A percentile compares a stretch with the other conserved stretches of the same genome.
phyloP scores from a whole-genome alignment of 768 basidiomycete genomes.

The Tulasnella sp. region DNA sequence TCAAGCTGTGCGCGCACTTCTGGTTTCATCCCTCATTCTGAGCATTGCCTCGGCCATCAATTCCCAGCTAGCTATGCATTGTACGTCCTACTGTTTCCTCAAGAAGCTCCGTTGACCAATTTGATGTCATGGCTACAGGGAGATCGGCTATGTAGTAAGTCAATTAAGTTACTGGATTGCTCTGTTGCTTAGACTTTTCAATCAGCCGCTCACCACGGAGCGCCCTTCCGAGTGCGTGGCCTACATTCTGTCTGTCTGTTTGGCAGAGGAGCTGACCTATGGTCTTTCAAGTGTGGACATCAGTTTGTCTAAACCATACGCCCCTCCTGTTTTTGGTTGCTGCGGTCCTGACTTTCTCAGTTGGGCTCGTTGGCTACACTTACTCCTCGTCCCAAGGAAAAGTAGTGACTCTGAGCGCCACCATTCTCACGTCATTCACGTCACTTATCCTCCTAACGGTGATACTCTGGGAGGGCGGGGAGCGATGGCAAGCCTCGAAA shows the following conservation, averaged over 20 bases:
- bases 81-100: not conserved
- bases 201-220: conserved; percentile 16
- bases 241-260: too few species aligned
- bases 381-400: conserved; percentile 12
- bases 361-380: conserved; percentile 15
- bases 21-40: conserved; percentile 21
- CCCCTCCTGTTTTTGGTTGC: conserved; percentile 20
- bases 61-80: conserved; percentile 21
- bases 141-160: conserved; percentile 22
- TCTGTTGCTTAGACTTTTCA: not conserved
- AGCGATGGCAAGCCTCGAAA: conserved; percentile 19
- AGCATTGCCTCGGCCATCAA: conserved; percentile 22
- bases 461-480: conserved; percentile 15
- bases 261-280: not conserved
- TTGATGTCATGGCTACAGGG: not conserved
- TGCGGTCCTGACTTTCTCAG: conserved; percentile 19
- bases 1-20: conserved; percentile 15
- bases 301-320: conserved; percentile 17
- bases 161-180: not conserved
- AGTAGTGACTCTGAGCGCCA: not conserved
- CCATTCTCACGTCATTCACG: conserved; percentile 12
- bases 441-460: conserved; percentile 20
- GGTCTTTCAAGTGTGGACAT: conserved; percentile 9
- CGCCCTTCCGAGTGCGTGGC: conserved; percentile 13
- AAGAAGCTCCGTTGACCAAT: not conserved